phyloP scores from a whole-genome alignment of 2,329 filamentous ascomycete species.

The Cadophora sp. region DNA sequence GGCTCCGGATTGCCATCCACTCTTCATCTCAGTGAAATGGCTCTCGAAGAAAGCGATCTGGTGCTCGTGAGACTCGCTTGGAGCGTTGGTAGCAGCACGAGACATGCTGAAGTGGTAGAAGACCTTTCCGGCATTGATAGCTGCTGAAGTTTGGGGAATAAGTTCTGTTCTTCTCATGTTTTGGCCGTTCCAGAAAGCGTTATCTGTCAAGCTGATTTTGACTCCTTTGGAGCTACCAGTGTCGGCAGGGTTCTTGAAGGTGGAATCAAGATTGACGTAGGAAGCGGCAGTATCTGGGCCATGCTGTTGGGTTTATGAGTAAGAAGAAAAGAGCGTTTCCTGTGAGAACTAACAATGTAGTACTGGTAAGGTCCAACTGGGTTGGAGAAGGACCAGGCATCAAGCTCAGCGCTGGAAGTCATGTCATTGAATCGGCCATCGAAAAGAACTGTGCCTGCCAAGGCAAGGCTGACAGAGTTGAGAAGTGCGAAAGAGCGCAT shows the following conservation, averaged over 20 bases:
- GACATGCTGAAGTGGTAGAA: slow-evolving; percentile 77
- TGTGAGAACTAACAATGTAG: slow-evolving; percentile 59
- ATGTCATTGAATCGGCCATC: slow-evolving; percentile 71
- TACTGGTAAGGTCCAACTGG: slow-evolving; percentile 75
- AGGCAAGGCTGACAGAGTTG: slow-evolving; percentile 22
- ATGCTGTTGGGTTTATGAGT: slow-evolving; percentile 50
- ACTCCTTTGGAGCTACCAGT: slow-evolving; percentile 66
- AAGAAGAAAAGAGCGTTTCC: not conserved
- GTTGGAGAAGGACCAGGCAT: slow-evolving; percentile 70
- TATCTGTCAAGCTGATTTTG: slow-evolving; percentile 69
- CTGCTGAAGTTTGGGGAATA: slow-evolving; percentile 71
- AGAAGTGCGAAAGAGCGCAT: slow-evolving; percentile 23
- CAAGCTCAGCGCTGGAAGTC: slow-evolving; percentile 59
- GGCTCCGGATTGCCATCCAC: slow-evolving; percentile 63
- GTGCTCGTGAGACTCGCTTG: slow-evolving; percentile 67
- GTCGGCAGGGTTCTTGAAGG: slow-evolving; percentile 61
- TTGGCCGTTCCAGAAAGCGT: slow-evolving; percentile 75
- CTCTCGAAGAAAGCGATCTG: slow-evolving; percentile 68
- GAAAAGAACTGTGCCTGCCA: slow-evolving; percentile 59
- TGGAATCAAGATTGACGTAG: slow-evolving; percentile 55
- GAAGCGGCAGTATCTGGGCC: slow-evolving; percentile 53
- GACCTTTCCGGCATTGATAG: slow-evolving; percentile 70
- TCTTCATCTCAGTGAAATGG: slow-evolving; percentile 80
- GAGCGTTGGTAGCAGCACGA: slow-evolving; percentile 64
- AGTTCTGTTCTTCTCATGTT: slow-evolving; percentile 76